These are phyloP conservation scores for Plasmopara muralis DNA, from an alignment of 352 stramenopile genomes.

Conservation along the genomic window DNA sequence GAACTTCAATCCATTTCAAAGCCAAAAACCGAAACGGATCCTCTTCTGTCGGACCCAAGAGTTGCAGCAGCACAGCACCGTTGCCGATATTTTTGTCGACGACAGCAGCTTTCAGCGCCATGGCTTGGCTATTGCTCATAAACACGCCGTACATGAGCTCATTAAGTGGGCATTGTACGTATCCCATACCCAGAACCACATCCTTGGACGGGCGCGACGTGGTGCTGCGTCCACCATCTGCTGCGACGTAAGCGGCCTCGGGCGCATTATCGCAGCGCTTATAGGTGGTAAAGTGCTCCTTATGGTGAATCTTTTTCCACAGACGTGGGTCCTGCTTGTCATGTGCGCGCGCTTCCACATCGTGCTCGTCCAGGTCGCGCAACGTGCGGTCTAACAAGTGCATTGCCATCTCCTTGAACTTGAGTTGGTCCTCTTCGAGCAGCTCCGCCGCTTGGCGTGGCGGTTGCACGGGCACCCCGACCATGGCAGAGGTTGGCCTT, in stretches of 20 bases:
- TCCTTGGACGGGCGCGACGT: conserved; percentile 27
- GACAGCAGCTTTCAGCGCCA: conserved; percentile 24
- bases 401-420: conserved; percentile 36
- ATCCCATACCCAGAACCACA: conserved; percentile 38
- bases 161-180: conserved; percentile 33
- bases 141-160: conserved; percentile 42
- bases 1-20: conserved; percentile 35
- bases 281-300: conserved; percentile 29
- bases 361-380: conserved; percentile 32
- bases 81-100: conserved; percentile 37
- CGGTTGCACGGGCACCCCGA: conserved; percentile 15
- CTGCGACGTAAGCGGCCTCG: conserved; percentile 24
- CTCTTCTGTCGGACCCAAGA: conserved; percentile 26
- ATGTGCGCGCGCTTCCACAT: conserved; percentile 14
- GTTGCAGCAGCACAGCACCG: conserved; percentile 26
- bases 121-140: conserved; percentile 21
- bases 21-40: conserved; percentile 42
- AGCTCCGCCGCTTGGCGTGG: conserved; percentile 14
- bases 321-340: conserved; percentile 25
- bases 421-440: conserved; percentile 24
- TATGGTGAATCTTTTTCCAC: conserved; percentile 31
- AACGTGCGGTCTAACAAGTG: conserved; percentile 31
- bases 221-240: conserved; percentile 21
- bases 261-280: conserved; percentile 23
- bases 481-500: conserved; percentile 6